Evolutionary conservation across 176 grass and related monocot species (phyloP), one percentile per base, ranked within the genome.

Genomic region (Oryza longistaminata): DNA sequence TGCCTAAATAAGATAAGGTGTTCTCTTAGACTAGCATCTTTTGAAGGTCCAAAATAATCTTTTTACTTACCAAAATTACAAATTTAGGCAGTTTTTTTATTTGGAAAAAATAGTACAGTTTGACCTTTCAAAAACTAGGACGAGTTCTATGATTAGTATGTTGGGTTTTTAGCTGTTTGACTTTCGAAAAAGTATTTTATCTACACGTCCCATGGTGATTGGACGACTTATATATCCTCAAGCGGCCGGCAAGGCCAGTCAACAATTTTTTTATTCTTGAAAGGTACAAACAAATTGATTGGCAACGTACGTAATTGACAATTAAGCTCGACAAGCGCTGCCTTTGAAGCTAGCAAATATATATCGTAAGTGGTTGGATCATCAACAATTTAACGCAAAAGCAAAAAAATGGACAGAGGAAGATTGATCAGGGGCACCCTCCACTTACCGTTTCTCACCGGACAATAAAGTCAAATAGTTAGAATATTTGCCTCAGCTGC

Each of bases 401-500:
- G 10, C 7, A 43, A 31, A 17, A 6, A 66, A 6, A 12, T 48
- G 39, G 49, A 39, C 26, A 72, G 26, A 49, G 35, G 53, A n/a
- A 49, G 25, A 44, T 42, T 45, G 25, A 44, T 42, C 61, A 31
- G 35, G 55, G 19, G 42, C 44, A 74, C 0, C 21, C 15, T 55
- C 4, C 25, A 26, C 61, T 21, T 66, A 17, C 5, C 19, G 17
- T 52, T 65, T 67, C n/a, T 53, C 17, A 12, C 9, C 40, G 19
- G 55, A 71, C 46, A 3, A 19, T 49, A 6, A 78, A 29, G 80
- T 88, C 66, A 65, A 64, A 71, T n/a, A 67, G 15, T 88, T 88
- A 29, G 73, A 82, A 16, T 70, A 76, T 62, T 76, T 25, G 3
- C 9, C 50, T 34, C 17, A 14, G 35, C 16, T 19, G 73, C 37